Evolutionary conservation across 2,329 filamentous ascomycete species (phyloP).

Genomic region (Claviceps pazoutovae): DNA sequence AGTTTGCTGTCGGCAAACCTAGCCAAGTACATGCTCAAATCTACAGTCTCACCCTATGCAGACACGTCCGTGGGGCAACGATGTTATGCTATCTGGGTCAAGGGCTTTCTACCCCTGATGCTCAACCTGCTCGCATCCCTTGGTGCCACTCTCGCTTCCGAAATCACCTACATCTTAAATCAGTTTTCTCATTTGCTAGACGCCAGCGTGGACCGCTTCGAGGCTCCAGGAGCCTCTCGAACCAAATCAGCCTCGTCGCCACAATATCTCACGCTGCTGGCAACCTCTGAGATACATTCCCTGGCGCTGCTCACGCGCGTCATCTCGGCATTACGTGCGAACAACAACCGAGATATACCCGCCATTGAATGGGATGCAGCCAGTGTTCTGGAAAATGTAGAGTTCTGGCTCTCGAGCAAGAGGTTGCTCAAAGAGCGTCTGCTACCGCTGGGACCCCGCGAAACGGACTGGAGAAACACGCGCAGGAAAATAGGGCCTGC

Average conservation of each 20-base stretch:
- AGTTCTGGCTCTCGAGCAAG: conserved; percentile 62
- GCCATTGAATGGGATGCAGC: conserved; percentile 62
- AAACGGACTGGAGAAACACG: conserved; percentile 45
- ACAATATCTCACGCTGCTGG: conserved; percentile 57
- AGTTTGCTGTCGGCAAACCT: conserved; percentile 69
- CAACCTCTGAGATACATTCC: conserved; percentile 65
- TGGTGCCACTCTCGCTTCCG: conserved; percentile 66
- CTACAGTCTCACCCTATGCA: conserved; percentile 64
- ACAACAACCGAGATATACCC: conserved; percentile 58
- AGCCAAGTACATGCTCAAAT: conserved; percentile 59
- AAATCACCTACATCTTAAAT: conserved; percentile 78
- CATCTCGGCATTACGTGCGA: conserved; percentile 49
- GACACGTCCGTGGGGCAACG: conserved; percentile 52
- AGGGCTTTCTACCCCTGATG: conserved; percentile 74
- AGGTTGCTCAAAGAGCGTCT: conserved; percentile 59
- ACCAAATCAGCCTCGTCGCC: conserved; percentile 34
- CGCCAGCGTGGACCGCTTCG: conserved; percentile 59
- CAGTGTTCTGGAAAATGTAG: conserved; percentile 64
- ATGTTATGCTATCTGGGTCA: conserved; percentile 80
- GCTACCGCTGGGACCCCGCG: conserved; percentile 57
- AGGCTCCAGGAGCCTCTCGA: conserved; percentile 41
- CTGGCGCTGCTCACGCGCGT: conserved; percentile 64
- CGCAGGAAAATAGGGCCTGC: conserved; percentile 22
- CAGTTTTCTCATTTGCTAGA: conserved; percentile 70
- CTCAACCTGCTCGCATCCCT: conserved; percentile 78